Evolutionary conservation across 2,329 filamentous ascomycete species (phyloP), one percentile per base, ranked within the genome.

Genomic region (Rutstroemia sp.): DNA sequence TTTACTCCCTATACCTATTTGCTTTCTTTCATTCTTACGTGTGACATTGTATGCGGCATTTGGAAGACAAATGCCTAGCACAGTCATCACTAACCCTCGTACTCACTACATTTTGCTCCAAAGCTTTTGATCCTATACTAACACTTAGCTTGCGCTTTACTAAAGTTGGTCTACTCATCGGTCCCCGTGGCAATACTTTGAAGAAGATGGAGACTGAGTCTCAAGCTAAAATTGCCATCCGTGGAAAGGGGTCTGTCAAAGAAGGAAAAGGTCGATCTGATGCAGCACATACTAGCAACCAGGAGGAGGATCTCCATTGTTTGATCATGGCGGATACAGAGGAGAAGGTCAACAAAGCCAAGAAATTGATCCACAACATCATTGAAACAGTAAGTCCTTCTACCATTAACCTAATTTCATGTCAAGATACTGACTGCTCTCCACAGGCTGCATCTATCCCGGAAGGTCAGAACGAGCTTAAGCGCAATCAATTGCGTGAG

Each of bases 191-290:
- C 77, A 99, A 99, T 74, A 99, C 94, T 66, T 78, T 99, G 71
- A 99, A 99, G 80, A 99, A 96, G 75, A 99, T 99, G 94, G 94
- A 99, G 74, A 84, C 87, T 70, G 92, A 99, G 76, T 99, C 94
- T 57, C 87, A 87, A 62, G 94, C 94, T 73, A 99, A 99, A 76
- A 99, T 99, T 78, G 94, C 94, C 66, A 99, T 99, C 71, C 92
- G 94, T 75, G 94, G 94, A 79, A 99, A 99, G 77, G 94, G 94
- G 72, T 99, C 94, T 68, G 94, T 99, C 72, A 99, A 99, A 76
- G 94, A 99, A 82, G 94, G 94, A 79, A 99, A 99, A 74, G 94
- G 94, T 66, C 91, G 94, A 66, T 97, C 94, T 77, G 94, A 99
- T 74, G 94, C 94, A 68, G 94, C 94, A 77, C 94, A 99, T 75